Conservation (phyloP, 164 flowering plant species). For the Kingdonia uniflora region DNA sequence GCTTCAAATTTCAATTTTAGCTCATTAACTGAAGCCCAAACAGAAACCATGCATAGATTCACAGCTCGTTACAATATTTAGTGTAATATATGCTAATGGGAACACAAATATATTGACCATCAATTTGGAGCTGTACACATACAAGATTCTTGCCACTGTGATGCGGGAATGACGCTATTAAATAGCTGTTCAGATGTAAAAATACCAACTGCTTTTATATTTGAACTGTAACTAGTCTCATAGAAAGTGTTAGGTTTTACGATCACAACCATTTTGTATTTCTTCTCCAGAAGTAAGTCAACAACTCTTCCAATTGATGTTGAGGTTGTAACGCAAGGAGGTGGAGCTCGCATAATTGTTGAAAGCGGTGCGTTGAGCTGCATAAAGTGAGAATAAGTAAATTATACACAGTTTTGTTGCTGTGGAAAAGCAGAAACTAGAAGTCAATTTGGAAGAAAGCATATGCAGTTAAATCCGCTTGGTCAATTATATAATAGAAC, state of each 20-base stretch:
- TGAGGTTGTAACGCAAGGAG: slow-evolving; percentile 47
- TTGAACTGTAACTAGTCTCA: slow-evolving; percentile 24
- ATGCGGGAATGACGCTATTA: slow-evolving; percentile 21
- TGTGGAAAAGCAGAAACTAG: too few species aligned
- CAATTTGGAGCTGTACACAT: too few species aligned
- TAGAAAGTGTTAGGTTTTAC: slow-evolving; percentile 26
- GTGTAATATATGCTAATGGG: too few species aligned
- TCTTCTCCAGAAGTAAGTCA: slow-evolving; percentile 52
- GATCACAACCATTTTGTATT: slow-evolving; percentile 51
- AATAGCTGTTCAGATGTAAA: slow-evolving; percentile 36
- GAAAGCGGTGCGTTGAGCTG: slow-evolving; percentile 56
- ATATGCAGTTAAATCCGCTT: too few species aligned
- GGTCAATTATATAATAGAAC: too few species aligned
- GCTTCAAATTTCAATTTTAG: too few species aligned
- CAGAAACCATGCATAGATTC: too few species aligned
- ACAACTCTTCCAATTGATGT: slow-evolving; percentile 49
- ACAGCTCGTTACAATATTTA: too few species aligned
- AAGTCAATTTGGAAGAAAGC: too few species aligned
- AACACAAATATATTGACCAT: too few species aligned
- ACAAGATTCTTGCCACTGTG: slow-evolving; percentile 11
- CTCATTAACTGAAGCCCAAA: too few species aligned
- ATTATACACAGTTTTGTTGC: too few species aligned
- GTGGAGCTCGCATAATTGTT: slow-evolving; percentile 53
- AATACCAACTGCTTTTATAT: slow-evolving; percentile 47
- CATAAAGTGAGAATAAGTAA: slow-evolving; percentile 5